Evolutionary conservation across 2,329 filamentous ascomycete species (phyloP).

Genomic region (Botryotinia calthae): DNA sequence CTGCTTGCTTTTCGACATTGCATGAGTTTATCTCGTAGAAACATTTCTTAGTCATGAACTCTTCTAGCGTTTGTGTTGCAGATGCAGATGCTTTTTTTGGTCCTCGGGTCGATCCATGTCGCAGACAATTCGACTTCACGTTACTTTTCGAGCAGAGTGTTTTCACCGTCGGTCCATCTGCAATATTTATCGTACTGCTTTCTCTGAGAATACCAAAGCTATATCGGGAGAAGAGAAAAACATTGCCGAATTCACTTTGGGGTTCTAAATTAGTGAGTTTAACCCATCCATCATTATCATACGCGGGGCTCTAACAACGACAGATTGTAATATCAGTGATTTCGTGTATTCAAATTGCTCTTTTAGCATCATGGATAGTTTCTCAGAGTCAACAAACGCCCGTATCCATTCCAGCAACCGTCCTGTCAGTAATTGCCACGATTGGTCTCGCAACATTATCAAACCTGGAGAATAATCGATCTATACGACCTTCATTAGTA

Average conservation of each 20-base stretch:
- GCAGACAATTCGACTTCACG: slow-evolving; percentile 30
- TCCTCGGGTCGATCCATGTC: not conserved
- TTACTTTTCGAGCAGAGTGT: slow-evolving; percentile 32
- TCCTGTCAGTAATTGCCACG: not conserved
- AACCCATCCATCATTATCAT: too few species aligned
- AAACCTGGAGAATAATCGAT: slow-evolving; percentile 23
- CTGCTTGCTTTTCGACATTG: not conserved
- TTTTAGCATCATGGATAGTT: not conserved
- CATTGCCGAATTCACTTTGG: slow-evolving; percentile 4
- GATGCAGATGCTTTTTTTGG: slow-evolving; percentile 13
- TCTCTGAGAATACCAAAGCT: not conserved
- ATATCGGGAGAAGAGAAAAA: not conserved
- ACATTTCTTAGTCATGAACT: not conserved
- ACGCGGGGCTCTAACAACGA: not conserved
- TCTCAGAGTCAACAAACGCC: not conserved
- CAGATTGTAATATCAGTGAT: not conserved
- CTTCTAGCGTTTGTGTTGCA: slow-evolving; percentile 39
- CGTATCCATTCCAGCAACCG: slow-evolving; percentile 3
- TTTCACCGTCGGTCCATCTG: slow-evolving; percentile 28
- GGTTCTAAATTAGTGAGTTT: not conserved
- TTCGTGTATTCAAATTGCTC: not conserved
- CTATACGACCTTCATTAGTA: slow-evolving; percentile 22
- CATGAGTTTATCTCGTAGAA: not conserved
- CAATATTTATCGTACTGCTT: slow-evolving; percentile 6
- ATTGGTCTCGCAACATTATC: slow-evolving; percentile 13